phyloP scores from a whole-genome alignment of 2,329 filamentous ascomycete genomes.

The Cladosporium sphaerospermum region DNA sequence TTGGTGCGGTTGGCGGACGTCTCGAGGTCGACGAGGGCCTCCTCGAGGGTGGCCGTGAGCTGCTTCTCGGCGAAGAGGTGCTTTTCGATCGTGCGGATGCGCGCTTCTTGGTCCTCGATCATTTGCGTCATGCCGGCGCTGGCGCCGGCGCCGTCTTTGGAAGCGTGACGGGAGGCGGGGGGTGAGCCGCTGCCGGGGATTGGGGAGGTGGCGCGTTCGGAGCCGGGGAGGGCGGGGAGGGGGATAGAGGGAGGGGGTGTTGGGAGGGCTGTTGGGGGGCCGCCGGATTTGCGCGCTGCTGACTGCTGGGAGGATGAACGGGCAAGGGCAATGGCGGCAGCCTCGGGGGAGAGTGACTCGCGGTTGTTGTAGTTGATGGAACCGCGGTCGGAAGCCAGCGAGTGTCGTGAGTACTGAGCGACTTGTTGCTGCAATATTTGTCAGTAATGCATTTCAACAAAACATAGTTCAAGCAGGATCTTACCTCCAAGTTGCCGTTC shows the following conservation, averaged over 20 bases:
- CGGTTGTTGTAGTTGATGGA: constrained; percentile 36
- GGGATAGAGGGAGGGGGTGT: constrained; percentile 94
- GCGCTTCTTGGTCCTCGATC: constrained; percentile 89
- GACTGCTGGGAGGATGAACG: constrained; percentile 56
- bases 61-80: constrained; percentile 94
- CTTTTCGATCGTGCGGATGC: constrained; percentile 93
- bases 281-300: constrained; percentile 72
- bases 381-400: constrained; percentile 26
- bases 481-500: constrained; percentile 71
- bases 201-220: constrained; percentile 59
- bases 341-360: constrained; percentile 41
- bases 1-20: constrained; percentile 87
- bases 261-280: constrained; percentile 72
- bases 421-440: constrained; percentile 50
- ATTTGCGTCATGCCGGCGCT: constrained; percentile 64
- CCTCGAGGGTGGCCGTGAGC: constrained; percentile 88
- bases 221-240: constrained; percentile 78
- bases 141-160: constrained; percentile 49
- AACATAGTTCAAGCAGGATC: constrained; percentile 19
- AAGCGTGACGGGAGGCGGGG: constrained; percentile 63
- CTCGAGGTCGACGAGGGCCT: constrained; percentile 91
- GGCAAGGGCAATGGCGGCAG: constrained; percentile 37
- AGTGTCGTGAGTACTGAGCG: constrained; percentile 27
- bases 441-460: constrained; percentile 11
- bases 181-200: constrained; percentile 48